Evolutionary conservation across 805 yeast genomes (phyloP).

Genomic region (Starmerella kuoi): DNA sequence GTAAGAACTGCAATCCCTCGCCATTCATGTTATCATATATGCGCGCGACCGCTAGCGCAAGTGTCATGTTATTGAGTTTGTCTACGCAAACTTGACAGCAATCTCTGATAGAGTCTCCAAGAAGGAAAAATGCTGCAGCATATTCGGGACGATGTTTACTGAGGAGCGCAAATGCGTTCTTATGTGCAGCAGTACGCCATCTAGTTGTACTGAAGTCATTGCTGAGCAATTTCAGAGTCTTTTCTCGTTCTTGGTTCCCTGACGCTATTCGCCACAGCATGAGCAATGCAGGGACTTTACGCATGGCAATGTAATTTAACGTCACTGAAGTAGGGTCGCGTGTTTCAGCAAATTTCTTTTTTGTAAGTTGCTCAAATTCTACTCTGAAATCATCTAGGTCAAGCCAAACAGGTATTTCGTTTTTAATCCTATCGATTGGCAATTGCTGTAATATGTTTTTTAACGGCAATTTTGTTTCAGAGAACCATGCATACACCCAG

Average conservation of each 20-base stretch:
- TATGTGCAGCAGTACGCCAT: slow-evolving; percentile 81
- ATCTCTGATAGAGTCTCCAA: slow-evolving; percentile 66
- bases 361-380: slow-evolving; percentile 57
- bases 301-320: slow-evolving; percentile 63
- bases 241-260: slow-evolving; percentile 69
- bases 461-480: slow-evolving; percentile 62
- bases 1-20: slow-evolving; percentile 38
- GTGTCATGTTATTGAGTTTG: slow-evolving; percentile 52
- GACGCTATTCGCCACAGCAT: slow-evolving; percentile 74
- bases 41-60: slow-evolving; percentile 74
- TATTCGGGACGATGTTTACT: slow-evolving; percentile 79
- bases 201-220: slow-evolving; percentile 65
- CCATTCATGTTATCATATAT: slow-evolving; percentile 48
- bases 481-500: slow-evolving; percentile 74
- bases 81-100: slow-evolving; percentile 60
- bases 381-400: slow-evolving; percentile 36
- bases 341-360: slow-evolving; percentile 49
- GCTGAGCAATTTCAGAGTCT: slow-evolving; percentile 62
- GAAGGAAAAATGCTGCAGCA: slow-evolving; percentile 78
- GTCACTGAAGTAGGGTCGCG: slow-evolving; percentile 68
- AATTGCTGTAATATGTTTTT: slow-evolving; percentile 28
- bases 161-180: slow-evolving; percentile 80
- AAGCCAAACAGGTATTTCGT: slow-evolving; percentile 44
- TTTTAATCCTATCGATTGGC: background rate
- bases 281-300: slow-evolving; percentile 59